Percentiles rank a stretch among this genome's conserved stretches.
phyloP scores from a whole-genome alignment of 1,139 yeast genomes.

The Kodamaea sp. region DNA sequence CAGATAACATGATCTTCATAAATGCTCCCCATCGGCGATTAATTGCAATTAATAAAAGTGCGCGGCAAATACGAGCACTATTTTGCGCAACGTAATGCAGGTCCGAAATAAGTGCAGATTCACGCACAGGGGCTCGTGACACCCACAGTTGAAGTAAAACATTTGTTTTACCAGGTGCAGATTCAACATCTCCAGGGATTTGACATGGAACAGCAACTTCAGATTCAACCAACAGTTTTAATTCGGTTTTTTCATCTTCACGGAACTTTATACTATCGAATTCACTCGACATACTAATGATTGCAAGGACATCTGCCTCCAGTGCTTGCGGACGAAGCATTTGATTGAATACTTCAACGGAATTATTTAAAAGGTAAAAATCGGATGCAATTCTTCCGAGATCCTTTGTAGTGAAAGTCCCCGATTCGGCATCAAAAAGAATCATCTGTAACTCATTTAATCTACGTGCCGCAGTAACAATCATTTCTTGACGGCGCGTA shows the following conservation, averaged over 20 bases:
- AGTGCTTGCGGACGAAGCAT: conserved; percentile 81
- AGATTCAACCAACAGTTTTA: conserved; percentile 54
- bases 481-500: conserved; percentile 69
- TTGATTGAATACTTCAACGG: conserved; percentile 86
- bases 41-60: conserved; percentile 79
- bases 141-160: conserved; percentile 83
- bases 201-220: conserved; percentile 66
- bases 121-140: conserved; percentile 67
- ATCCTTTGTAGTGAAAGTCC: conserved; percentile 79
- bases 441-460: conserved; percentile 89
- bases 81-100: conserved; percentile 94
- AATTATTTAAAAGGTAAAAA: conserved; percentile 78
- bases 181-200: conserved; percentile 71
- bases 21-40: conserved; percentile 88
- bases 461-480: conserved; percentile 74
- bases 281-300: conserved; percentile 91
- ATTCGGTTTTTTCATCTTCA: conserved; percentile 79
- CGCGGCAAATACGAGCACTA: conserved; percentile 88
- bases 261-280: conserved; percentile 88
- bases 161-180: conserved; percentile 84
- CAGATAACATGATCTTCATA: conserved; percentile 65
- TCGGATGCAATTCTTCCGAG: conserved; percentile 94
- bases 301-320: conserved; percentile 86
- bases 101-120: conserved; percentile 82
- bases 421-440: conserved; percentile 81